Evolutionary conservation across 2,329 filamentous ascomycete species (phyloP), one percentile per base, ranked within the genome.

Genomic region (Xylariaceae sp.): DNA sequence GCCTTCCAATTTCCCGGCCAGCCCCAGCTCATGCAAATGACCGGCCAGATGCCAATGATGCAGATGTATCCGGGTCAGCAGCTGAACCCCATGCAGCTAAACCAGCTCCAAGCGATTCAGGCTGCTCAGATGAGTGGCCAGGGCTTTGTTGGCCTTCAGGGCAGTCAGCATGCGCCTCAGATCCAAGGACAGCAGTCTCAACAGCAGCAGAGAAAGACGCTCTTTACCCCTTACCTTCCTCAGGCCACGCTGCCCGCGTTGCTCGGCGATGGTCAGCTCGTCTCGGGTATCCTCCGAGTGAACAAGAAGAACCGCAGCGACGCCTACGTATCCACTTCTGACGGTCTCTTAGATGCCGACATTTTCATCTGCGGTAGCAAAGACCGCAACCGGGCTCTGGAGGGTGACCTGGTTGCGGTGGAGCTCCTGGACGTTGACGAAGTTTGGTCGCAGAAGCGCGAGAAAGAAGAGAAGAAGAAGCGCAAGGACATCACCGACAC

Each of bases 391-490:
- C 84, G 92, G 61, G 92, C 92, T 35, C 74, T 98, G 22, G 92
- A 98, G 59, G 92, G 92, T 38, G 92, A 98, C 58, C 74, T 94
- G 35, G 92, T 98, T 38, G 92, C 92, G 19, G 79, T 98, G 34
- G 92, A 98, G 63, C 79, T 98, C 29, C 78, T 98, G 32, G 90
- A 98, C 53, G 92, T 98, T 6, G 92, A 96, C 57, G 92, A 98
- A 56, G 92, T 98, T 3, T 98, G 92, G 92, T 78, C 83, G 16
- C 92, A 98, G 68, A 98, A 98, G 72, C 86, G 88, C 36, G 92
- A 98, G 61, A 98, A 98, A 61, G 92, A 98, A 64, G 92, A 98
- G 61, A 98, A 98, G 75, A 98, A 98, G 77, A 98, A 96, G 70
- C 85, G 92, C 60, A 98, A 98, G 71, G 92, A 98, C 55, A 94